Base-by-base conservation (phyloP, 2,329 filamentous ascomycete genomes). In the Pseudogymnoascus sp. region DNA sequence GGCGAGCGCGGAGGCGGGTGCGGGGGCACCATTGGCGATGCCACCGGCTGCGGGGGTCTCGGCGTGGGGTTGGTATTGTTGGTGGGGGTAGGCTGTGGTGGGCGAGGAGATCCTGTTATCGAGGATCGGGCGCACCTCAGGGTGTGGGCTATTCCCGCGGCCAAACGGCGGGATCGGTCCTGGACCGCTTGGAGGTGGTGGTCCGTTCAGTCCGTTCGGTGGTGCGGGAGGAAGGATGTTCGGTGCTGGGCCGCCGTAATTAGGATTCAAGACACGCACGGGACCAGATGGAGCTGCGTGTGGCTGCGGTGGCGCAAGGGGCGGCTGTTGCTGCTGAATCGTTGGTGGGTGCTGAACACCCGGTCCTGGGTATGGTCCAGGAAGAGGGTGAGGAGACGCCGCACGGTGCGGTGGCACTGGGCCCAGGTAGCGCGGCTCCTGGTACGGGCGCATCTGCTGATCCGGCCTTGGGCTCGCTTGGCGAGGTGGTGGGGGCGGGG, bases 81-180 rank as follows among this genome's bases (percentile, higher is more conserved):
- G 90, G 71, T 93, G 90, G 4, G 89, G 87, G 71, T 95, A 96
- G 6, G 86, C 86, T 40, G 91, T 89, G 71, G 92, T 93, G 65
- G 93, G 93, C n/a, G 93, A 97, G n/a, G 90, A 85, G 76, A 93
- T 89, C 65, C 90, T 86, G 72, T 88, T 91, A 68, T 96, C 93
- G 68, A 93, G 84, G 67, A 95, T 83, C 1, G 89, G 88, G 62
- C 92, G 86, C 57, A 92, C 87, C 68, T 97, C 93, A 61, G 89
- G 85, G n/a, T 90, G 85, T 65, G 93, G 90, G 74, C 90, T 96
- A 70, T 86, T 86, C 31, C 87, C 84, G 64, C 84, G 81, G 64
- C 87, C 86, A 77, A 93, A 96, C 16, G 88, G 84, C 69, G 90
- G 87, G 70, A 91, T 77, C 16, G 71, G 66, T 6, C 69, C 70